phyloP scores from a whole-genome alignment of 305 asterid species.

The Fraxinus baroniana region DNA sequence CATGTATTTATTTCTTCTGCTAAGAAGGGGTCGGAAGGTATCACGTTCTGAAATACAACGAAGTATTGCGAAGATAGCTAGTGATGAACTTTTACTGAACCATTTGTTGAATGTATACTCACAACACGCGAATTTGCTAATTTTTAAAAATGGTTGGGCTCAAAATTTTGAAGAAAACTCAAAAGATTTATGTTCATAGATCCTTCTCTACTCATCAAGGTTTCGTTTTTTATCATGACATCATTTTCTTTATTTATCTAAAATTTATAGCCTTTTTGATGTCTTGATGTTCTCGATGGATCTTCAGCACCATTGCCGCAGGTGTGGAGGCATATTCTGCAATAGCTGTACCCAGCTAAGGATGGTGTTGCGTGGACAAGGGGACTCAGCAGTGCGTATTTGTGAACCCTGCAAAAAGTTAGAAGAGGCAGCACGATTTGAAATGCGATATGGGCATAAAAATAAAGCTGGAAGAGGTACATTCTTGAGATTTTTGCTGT shows the following conservation, averaged over 20 bases:
- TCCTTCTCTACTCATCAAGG: background rate
- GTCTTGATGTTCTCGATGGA: constrained; percentile 28
- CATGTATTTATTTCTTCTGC: background rate
- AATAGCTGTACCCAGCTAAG: constrained; percentile 82
- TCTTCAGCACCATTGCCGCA: constrained; percentile 96
- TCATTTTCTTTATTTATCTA: background rate
- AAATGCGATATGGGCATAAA: constrained; percentile 78
- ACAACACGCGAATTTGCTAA: background rate
- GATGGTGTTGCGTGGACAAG: constrained; percentile 96
- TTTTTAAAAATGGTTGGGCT: background rate
- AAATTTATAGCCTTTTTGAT: constrained; percentile 22
- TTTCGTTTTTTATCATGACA: background rate
- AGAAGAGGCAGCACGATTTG: constrained; percentile 95
- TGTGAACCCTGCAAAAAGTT: constrained; percentile 93
- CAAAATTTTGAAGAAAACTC: background rate
- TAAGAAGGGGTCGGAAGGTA: background rate
- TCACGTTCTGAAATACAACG: background rate
- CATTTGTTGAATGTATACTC: background rate
- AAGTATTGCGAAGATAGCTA: background rate
- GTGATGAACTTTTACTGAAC: background rate
- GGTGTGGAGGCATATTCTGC: constrained; percentile 97
- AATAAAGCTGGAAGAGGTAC: constrained; percentile 69
- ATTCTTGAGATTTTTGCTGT: constrained; percentile 14
- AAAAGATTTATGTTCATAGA: background rate
- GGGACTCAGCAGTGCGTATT: constrained; percentile 95